Evolutionary conservation across 2,329 filamentous ascomycete species (phyloP), one percentile per base, ranked within the genome.

Genomic region (Bipolaris sorokiniana): DNA sequence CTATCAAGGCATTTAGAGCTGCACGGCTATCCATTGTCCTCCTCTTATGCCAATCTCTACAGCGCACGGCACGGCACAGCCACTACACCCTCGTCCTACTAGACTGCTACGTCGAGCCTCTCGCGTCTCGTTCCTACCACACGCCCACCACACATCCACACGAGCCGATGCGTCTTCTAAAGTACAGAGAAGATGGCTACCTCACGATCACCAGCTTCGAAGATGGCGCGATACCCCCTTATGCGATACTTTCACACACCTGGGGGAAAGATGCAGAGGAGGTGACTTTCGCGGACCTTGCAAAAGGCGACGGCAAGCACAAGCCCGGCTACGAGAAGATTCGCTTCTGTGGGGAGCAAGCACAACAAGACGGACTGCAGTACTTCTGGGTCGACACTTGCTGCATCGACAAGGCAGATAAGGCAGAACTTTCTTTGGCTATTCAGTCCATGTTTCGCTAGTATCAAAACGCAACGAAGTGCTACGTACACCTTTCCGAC

Each of bases 171-270:
- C 56, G 46, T 48, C 62, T 62, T 49, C 49, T 64, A 20, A 49
- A 38, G 46, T 34, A 57, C 36, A 34, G 42, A 45, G 56, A 51
- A n/a, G 36, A 56, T 46, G 58, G 47, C 18, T 11, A 26, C 10
- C 49, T 58, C 23, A 47, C 23, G 2, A 61, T 59, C 16, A 50
- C 38, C 22, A 23, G 40, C 10, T 54, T 51, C 26, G 16, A 44
- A 13, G 41, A 48, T 11, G 16, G 26, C 28, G 36, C 16, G 16
- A 59, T n/a, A 51, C 57, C 51, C 15, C 23, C 0, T 9, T 57
- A 57, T 33, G 49, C 45, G 70, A 76, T 58, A 66, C 67, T 31
- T 70, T 74, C 71, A 69, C 56, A 71, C 59, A 37, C 16, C 9
- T 74, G 70, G 70, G 51, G 50, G 40, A 58, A 59, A 5, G 61